Base-by-base conservation (phyloP, 352 stramenopile species). In the Phytophthora macrochlamydospora region DNA sequence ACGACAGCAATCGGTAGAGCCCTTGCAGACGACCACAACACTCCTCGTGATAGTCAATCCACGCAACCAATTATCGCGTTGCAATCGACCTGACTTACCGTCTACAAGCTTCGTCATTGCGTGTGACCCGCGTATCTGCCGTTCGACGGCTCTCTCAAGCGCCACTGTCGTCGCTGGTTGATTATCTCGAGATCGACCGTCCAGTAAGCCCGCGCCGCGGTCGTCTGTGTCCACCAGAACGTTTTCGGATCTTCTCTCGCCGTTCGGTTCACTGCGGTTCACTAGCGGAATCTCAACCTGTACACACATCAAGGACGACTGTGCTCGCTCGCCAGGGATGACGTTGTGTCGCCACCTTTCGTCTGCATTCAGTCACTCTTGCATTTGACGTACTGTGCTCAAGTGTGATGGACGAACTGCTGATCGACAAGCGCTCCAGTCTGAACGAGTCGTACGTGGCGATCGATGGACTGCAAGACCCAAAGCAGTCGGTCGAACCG, bases 381-480 rank as follows among this genome's bases (percentile, higher is more conserved):
- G 43, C 8, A 30, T 49, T 49, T 28, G 3, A 12, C 2, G 3
- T 29, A 12, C 14, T 29, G 43, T 8, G 14, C 43, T 40, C 43
- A 49, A 70, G 2, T 29, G 13, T 13, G 29, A 60, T 66, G 59
- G 51, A 67, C 43, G 59, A 67, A n/a, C 44, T 54, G 29, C 59
- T 67, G 7, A 54, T 59, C 33, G 43, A 43, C 7, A 66, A 60
- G 24, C 51, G 42, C 7, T 54, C 7, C 2, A 66, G 35, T 48
- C n/a, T 56, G 13, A 56, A 51, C 35, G 60, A 56, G 8, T 61
- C 60, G n/a, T 53, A 62, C 51, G 43, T 67, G 44, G 51, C 51
- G 3, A 45, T 61, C 38, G 42, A 56, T 29, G 28, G 45, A 0
- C 6, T 40, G 31, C 42, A 56, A 50, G n/a, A 42, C 3, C 32